A percentile compares a stretch with the other conserved stretches of the same genome.
Evolutionary conservation across 1,139 yeast genomes (phyloP).

Genomic region (Lodderomyces oxycetoniae): DNA sequence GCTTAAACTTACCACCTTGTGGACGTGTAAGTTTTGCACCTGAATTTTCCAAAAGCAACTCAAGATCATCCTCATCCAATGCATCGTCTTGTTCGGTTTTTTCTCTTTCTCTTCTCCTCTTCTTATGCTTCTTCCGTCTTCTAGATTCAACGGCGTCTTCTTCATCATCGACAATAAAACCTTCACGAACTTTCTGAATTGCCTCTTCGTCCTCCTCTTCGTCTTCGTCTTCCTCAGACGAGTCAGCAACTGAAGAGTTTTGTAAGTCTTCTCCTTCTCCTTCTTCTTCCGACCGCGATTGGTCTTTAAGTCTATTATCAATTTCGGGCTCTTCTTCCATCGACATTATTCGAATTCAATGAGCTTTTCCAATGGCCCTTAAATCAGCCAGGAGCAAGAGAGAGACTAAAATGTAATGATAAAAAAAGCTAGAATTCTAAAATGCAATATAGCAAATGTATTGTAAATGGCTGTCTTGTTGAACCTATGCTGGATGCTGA

Average conservation of each 20-base stretch:
- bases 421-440: no score
- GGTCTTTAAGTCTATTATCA: slow-evolving; percentile 22
- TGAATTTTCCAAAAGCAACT: slow-evolving; percentile 81
- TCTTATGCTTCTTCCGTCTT: slow-evolving; percentile 25
- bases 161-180: slow-evolving; percentile 91
- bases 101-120: slow-evolving; percentile 39
- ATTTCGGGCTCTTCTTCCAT: slow-evolving; percentile 32
- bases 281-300: slow-evolving; percentile 32
- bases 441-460: no score
- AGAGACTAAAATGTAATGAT: no score
- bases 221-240: slow-evolving; percentile 72
- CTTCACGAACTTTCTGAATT: slow-evolving; percentile 72
- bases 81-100: slow-evolving; percentile 49
- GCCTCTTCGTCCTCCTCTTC: slow-evolving; percentile 78
- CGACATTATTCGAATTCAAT: no score
- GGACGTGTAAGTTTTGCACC: slow-evolving; percentile 51
- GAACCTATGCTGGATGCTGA: no score
- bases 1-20: slow-evolving; percentile 53
- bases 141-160: slow-evolving; percentile 52
- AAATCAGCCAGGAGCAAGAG: no score
- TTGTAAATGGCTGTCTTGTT: no score
- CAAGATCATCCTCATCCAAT: slow-evolving; percentile 92
- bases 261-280: slow-evolving; percentile 34
- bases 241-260: slow-evolving; percentile 36
- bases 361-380: no score